phyloP scores from a whole-genome alignment of 257 asterid genomes.

The Catharanthus roseus region DNA sequence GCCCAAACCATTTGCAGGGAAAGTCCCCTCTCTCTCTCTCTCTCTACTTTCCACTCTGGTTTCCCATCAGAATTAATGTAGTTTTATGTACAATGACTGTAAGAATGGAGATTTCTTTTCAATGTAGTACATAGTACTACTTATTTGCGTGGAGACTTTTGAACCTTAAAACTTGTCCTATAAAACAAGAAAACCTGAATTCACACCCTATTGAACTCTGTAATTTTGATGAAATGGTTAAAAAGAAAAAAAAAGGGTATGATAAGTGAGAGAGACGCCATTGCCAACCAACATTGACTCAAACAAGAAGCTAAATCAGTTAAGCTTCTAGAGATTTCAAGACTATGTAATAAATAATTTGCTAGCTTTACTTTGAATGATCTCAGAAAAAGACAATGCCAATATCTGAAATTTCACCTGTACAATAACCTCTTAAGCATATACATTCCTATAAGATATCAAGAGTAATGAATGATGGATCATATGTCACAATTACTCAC shows the following conservation, averaged over 20 bases:
- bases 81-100: background rate
- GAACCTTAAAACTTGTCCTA: background rate
- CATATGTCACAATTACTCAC: no score
- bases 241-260: no score
- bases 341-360: background rate
- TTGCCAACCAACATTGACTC: background rate
- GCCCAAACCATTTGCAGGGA: no score
- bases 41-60: background rate
- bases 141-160: background rate
- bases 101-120: background rate
- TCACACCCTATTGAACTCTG: no score
- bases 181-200: background rate
- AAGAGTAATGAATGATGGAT: background rate
- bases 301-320: background rate
- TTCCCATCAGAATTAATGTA: background rate
- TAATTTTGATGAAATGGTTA: no score
- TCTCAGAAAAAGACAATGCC: background rate
- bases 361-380: background rate
- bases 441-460: background rate
- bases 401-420: background rate
- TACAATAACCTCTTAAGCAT: background rate
- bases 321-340: background rate
- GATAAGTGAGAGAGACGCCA: no score
- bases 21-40: no score
- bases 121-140: background rate